phyloP scores from a whole-genome alignment of 768 basidiomycete species.

The Solioccasus polychromus region DNA sequence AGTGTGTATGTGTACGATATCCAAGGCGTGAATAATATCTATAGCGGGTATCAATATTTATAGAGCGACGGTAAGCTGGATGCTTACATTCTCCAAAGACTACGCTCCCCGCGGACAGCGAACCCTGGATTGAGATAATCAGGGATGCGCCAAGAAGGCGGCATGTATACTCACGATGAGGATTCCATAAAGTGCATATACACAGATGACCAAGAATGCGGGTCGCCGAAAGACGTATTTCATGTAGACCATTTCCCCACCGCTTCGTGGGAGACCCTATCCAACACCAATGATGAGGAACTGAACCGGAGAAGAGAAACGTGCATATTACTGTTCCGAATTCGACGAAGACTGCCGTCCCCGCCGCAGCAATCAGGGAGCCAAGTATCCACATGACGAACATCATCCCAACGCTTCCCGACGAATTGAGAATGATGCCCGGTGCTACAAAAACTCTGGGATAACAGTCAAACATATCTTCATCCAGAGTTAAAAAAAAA shows the following conservation, averaged over 20 bases:
- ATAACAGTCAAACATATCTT: constrained; percentile 1
- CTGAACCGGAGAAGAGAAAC: neutral
- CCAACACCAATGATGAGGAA: neutral
- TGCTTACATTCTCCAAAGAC: constrained; percentile 71
- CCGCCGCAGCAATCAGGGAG: constrained; percentile 58
- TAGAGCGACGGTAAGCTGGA: neutral
- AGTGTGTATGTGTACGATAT: constrained; percentile 40
- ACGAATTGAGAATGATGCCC: constrained; percentile 59
- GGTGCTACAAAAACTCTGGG: constrained; percentile 69
- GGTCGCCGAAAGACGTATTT: constrained; percentile 68
- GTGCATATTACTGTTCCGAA: constrained; percentile 56
- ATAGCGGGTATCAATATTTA: neutral
- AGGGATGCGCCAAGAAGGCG: neutral
- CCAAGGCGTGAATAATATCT: constrained; percentile 62
- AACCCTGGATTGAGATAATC: constrained; percentile 40
- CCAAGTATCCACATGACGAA: constrained; percentile 72
- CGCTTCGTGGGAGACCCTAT: constrained; percentile 66
- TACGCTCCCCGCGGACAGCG: constrained; percentile 54
- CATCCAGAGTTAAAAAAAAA: neutral
- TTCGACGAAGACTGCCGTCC: constrained; percentile 73
- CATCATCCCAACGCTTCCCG: constrained; percentile 68
- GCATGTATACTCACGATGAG: constrained; percentile 45
- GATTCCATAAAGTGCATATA: constrained; percentile 55
- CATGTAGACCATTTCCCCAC: constrained; percentile 76
- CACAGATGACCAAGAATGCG: constrained; percentile 57